Evolutionary conservation across 257 asterid species (phyloP).

Genomic region (Coffea eugenioides): DNA sequence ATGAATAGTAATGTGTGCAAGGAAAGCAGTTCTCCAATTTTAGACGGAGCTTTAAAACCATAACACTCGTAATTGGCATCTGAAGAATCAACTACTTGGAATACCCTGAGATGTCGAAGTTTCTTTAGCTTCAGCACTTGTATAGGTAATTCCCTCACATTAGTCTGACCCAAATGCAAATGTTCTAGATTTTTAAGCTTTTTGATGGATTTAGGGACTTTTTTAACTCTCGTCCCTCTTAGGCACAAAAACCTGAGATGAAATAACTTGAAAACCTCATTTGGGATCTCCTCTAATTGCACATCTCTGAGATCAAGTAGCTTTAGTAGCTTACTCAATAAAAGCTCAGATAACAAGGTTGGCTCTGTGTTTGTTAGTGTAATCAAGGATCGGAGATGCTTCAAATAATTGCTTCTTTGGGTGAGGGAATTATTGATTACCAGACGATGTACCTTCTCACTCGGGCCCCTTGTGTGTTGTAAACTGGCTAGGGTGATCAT

Average conservation of each 20-base stretch:
- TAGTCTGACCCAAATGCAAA: constrained; percentile 22
- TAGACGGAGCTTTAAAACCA: constrained; percentile 20
- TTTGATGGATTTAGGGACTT: constrained; percentile 19
- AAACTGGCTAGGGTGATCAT: constrained; percentile 1
- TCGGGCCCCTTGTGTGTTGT: constrained; percentile 1
- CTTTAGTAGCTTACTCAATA: constrained; percentile 17
- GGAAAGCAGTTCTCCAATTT: constrained; percentile 19
- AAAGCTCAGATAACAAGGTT: constrained; percentile 4
- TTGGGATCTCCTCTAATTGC: constrained; percentile 11
- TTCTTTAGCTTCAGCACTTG: constrained; percentile 20
- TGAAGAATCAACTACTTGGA: neutral
- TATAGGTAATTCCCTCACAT: constrained; percentile 17
- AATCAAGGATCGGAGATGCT: constrained; percentile 18
- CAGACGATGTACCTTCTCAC: constrained; percentile 13
- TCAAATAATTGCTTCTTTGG: neutral
- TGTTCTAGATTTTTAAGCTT: constrained; percentile 25
- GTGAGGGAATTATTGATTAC: neutral
- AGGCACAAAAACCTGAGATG: constrained; percentile 28
- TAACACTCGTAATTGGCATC: neutral
- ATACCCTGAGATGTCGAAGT: constrained; percentile 21
- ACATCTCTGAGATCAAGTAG: constrained; percentile 21
- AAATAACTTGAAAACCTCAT: constrained; percentile 15
- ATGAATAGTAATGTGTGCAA: constrained; percentile 14
- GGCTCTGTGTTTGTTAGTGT: neutral
- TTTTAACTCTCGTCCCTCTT: constrained; percentile 13